These are phyloP conservation scores for Backusella psychrophila DNA, from an alignment of 192 early-diverging fungal genomes.

Conservation along the genomic window DNA sequence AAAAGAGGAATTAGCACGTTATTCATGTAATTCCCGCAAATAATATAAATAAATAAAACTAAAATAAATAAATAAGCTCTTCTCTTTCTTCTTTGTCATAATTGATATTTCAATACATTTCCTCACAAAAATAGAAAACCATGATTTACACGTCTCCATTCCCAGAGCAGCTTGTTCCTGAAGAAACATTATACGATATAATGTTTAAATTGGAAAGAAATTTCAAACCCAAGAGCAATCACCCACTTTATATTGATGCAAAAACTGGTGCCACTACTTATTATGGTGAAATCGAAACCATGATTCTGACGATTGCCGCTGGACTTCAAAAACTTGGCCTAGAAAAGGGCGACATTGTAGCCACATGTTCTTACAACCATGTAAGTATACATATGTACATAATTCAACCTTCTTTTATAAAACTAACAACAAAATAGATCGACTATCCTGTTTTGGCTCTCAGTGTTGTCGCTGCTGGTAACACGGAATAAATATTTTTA, in stretches of 20 bases:
- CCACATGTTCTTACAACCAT: constrained; percentile 65
- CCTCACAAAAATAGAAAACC: neutral
- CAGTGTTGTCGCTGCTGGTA: constrained; percentile 60
- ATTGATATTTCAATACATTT: neutral
- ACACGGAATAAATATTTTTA: neutral
- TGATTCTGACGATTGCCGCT: constrained; percentile 33
- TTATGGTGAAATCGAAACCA: constrained; percentile 29
- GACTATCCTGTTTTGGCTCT: constrained; percentile 61
- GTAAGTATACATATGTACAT: constrained; percentile 34
- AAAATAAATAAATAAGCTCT: neutral
- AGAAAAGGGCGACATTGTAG: constrained; percentile 66
- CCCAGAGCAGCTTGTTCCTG: neutral
- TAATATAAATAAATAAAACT: neutral
- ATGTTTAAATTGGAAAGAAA: neutral
- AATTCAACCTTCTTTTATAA: neutral
- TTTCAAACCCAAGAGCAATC: neutral
- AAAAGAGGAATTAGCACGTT: constrained; percentile 5
- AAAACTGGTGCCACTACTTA: constrained; percentile 27
- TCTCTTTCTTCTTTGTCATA: neutral
- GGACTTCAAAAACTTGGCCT: constrained; percentile 55
- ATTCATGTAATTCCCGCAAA: neutral
- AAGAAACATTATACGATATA: neutral
- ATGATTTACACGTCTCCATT: constrained; percentile 3
- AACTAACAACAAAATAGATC: constrained; percentile 20
- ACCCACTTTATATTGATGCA: constrained; percentile 30